Conservation (phyloP, 495 filamentous ascomycete genomes). For the Tirmania nivea region DNA sequence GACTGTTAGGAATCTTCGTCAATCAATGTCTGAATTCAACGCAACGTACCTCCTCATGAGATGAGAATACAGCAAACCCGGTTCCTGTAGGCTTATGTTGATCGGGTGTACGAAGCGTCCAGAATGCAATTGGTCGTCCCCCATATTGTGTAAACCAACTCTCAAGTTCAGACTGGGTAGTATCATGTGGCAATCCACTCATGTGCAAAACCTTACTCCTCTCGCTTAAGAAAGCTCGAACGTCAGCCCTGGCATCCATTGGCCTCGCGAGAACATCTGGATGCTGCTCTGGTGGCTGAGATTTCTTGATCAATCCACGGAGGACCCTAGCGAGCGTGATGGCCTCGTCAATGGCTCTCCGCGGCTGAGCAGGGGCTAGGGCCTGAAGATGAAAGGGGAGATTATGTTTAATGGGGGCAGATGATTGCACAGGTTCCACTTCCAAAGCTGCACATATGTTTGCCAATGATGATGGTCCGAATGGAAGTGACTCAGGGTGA, state of each 20-base stretch:
- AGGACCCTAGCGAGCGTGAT: constrained; percentile 83
- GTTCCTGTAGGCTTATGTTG: constrained; percentile 97
- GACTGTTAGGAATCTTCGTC: constrained; percentile 11
- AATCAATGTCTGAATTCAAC: neutral
- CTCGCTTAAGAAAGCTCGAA: constrained; percentile 85
- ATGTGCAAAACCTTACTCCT: constrained; percentile 95
- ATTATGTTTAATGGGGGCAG: constrained; percentile 96
- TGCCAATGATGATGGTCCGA: constrained; percentile 78
- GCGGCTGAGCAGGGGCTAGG: constrained; percentile 84
- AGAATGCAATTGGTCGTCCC: constrained; percentile 95
- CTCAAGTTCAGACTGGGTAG: constrained; percentile 91
- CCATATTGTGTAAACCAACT: constrained; percentile 99
- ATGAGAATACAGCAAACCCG: constrained; percentile 94
- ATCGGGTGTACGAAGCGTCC: constrained; percentile 91
- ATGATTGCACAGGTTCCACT: constrained; percentile 88
- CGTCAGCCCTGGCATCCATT: constrained; percentile 91
- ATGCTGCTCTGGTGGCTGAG: constrained; percentile 78
- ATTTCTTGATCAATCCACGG: constrained; percentile 80
- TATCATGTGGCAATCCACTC: constrained; percentile 90
- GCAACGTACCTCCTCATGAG: constrained; percentile 82
- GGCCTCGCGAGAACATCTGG: constrained; percentile 77
- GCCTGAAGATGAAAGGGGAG: constrained; percentile 95
- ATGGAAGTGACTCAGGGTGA: constrained; percentile 89
- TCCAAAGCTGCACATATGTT: constrained; percentile 97
- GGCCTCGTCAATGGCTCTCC: constrained; percentile 92